These are phyloP conservation scores for Globisporangium orthogonon DNA, from an alignment of 352 stramenopile genomes.

Conservation along the genomic window DNA sequence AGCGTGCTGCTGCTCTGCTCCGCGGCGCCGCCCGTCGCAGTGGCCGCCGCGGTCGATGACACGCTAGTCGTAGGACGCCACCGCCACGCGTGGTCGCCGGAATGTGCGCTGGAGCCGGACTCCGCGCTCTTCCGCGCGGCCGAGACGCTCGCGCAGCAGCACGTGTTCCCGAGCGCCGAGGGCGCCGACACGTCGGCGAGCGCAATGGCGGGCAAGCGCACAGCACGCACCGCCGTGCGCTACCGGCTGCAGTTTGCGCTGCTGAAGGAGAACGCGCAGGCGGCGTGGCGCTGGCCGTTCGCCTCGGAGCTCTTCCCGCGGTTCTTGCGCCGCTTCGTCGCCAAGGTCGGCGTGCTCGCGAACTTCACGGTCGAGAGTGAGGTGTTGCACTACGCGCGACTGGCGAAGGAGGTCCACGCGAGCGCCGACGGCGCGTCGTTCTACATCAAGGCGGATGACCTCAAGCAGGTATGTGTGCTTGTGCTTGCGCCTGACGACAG, in stretches of 20 bases:
- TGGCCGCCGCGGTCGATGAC: neutral
- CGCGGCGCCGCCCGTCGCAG: neutral
- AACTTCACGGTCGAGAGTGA: conserved; percentile 69
- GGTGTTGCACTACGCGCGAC: conserved; percentile 53
- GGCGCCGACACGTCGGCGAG: neutral
- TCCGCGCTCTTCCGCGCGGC: conserved; percentile 25
- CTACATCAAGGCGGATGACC: conserved; percentile 49
- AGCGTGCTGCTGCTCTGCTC: conserved; percentile 39
- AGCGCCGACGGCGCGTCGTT: conserved; percentile 23
- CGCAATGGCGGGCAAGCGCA: conserved; percentile 11
- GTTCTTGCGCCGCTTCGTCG: conserved; percentile 38
- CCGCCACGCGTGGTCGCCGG: conserved; percentile 55
- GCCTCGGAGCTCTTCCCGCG: conserved; percentile 21
- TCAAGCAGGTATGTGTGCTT: conserved; percentile 46
- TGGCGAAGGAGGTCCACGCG: conserved; percentile 47
- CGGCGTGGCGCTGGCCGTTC: conserved; percentile 42
- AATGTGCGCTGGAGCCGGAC: conserved; percentile 19
- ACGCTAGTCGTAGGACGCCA: conserved; percentile 48
- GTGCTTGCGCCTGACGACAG: too few relatives aligned
- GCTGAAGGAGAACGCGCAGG: conserved; percentile 44
- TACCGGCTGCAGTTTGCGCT: conserved; percentile 70
- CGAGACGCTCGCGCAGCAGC: conserved; percentile 26
- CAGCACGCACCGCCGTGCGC: conserved; percentile 36
- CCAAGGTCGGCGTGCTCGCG: conserved; percentile 47
- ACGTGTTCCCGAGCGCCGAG: conserved; percentile 27